Percentiles rank a stretch among this genome's conserved stretches.
These are phyloP conservation scores for Pilobolus umbonatus DNA, from an alignment of 192 early-diverging fungal species.

Conservation along the genomic window DNA sequence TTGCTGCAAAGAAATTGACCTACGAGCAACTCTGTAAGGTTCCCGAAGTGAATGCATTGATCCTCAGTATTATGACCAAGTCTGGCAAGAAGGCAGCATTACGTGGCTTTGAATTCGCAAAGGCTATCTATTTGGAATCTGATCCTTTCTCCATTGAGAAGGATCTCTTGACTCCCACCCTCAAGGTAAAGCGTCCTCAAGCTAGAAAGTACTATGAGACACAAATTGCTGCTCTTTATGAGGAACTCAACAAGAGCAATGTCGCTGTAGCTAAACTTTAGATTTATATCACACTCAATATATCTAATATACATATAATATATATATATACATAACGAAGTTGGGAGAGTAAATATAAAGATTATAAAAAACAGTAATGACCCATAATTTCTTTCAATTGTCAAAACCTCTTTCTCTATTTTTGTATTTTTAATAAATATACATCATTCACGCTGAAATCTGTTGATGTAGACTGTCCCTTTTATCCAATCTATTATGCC, in stretches of 20 bases:
- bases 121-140: constrained; percentile 55
- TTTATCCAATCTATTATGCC: too few species aligned
- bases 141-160: constrained; percentile 69
- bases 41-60: constrained; percentile 39
- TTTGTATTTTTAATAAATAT: too few species aligned
- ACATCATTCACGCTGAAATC: too few species aligned
- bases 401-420: too few species aligned
- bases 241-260: neutral
- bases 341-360: too few species aligned
- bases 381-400: too few species aligned
- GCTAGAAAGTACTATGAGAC: constrained; percentile 59
- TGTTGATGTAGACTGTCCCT: too few species aligned
- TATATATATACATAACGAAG: too few species aligned
- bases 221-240: constrained; percentile 68
- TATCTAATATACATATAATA: too few species aligned
- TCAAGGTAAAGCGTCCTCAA: constrained; percentile 86
- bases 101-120: constrained; percentile 67
- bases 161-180: constrained; percentile 72
- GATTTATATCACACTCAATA: neutral
- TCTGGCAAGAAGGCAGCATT: constrained; percentile 56
- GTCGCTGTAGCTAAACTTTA: constrained; percentile 10
- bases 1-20: constrained; percentile 33
- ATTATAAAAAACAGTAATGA: too few species aligned
- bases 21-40: constrained; percentile 55
- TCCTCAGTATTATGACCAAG: constrained; percentile 48